Conservation (phyloP, 176 grass and related monocot genomes). For the Carex parvula region DNA sequence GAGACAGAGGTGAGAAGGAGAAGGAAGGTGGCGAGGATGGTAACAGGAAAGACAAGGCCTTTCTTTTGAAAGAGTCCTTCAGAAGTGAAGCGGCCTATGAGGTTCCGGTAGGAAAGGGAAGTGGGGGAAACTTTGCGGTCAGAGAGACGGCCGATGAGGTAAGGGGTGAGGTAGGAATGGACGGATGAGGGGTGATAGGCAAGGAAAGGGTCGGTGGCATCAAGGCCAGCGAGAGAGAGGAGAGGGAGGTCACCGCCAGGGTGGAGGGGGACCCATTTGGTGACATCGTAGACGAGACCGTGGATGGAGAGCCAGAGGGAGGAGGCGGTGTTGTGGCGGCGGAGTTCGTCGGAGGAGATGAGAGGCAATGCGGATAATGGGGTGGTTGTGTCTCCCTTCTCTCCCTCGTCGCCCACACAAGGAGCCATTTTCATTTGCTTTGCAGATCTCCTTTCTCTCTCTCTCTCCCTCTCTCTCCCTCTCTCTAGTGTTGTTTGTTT, state of each 20-base stretch:
- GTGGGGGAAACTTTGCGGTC: conserved; percentile 53
- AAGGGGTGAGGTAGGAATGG: conserved; percentile 48
- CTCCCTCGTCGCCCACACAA: too few relatives aligned
- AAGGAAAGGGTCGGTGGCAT: conserved; percentile 73
- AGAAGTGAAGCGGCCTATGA: conserved; percentile 51
- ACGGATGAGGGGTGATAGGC: conserved; percentile 71
- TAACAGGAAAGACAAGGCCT: conserved; percentile 30
- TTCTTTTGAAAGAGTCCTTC: conserved; percentile 63
- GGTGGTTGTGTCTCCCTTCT: background rate
- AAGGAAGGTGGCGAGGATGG: conserved; percentile 20
- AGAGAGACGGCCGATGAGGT: conserved; percentile 60
- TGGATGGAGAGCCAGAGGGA: conserved; percentile 91
- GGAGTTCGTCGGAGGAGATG: conserved; percentile 61
- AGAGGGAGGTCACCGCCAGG: conserved; percentile 72
- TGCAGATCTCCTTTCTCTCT: too few relatives aligned
- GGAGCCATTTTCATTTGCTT: too few relatives aligned
- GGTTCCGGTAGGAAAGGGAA: conserved; percentile 68
- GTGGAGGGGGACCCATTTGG: conserved; percentile 51
- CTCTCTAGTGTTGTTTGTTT: too few relatives aligned
- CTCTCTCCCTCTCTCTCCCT: too few relatives aligned
- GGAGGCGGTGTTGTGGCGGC: conserved; percentile 30
- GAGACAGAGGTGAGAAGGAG: conserved; percentile 43
- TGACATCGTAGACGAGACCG: conserved; percentile 86
- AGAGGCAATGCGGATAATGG: conserved; percentile 1
- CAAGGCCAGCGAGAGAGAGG: conserved; percentile 62